A percentile compares a stretch with the other conserved stretches of the same genome.
phyloP scores from a whole-genome alignment of 2,329 filamentous ascomycete genomes.

The Chaetomium sp. region DNA sequence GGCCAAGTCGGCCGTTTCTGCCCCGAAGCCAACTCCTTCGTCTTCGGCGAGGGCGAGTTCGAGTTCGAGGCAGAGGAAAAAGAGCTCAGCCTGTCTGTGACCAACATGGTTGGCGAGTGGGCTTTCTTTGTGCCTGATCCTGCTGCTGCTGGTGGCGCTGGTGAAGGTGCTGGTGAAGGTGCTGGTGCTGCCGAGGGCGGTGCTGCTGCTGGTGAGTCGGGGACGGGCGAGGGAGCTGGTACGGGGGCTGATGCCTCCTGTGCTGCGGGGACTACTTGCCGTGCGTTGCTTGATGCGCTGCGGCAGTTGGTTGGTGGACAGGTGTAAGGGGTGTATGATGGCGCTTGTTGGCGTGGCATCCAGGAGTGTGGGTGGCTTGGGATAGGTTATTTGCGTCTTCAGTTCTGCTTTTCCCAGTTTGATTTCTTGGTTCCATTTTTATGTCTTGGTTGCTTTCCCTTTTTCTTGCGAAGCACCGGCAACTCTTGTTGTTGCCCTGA shows the following conservation, averaged over 20 bases:
- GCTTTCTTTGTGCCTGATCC: constrained; percentile 29
- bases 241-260: constrained; percentile 6
- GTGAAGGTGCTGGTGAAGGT: constrained; percentile 9
- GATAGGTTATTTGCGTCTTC: background rate
- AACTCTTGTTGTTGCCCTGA: too few species aligned
- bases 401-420: too few species aligned
- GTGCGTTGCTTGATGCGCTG: constrained; percentile 3
- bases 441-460: too few species aligned
- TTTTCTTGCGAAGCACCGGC: too few species aligned
- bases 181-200: constrained; percentile 5
- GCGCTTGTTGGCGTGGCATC: too few species aligned
- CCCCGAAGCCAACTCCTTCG: constrained; percentile 30
- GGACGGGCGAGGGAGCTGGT: background rate
- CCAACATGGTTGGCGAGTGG: constrained; percentile 30
- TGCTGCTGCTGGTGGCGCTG: constrained; percentile 18
- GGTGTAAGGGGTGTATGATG: too few species aligned
- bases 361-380: too few species aligned
- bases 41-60: constrained; percentile 33
- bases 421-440: too few species aligned
- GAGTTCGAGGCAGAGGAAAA: constrained; percentile 39
- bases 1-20: constrained; percentile 33
- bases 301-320: background rate
- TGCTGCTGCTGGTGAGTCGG: constrained; percentile 5
- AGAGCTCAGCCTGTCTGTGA: constrained; percentile 30
- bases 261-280: constrained; percentile 4